Evolutionary conservation across 2,329 filamentous ascomycete genomes (phyloP).

Genomic region (Penicillium crustosum): DNA sequence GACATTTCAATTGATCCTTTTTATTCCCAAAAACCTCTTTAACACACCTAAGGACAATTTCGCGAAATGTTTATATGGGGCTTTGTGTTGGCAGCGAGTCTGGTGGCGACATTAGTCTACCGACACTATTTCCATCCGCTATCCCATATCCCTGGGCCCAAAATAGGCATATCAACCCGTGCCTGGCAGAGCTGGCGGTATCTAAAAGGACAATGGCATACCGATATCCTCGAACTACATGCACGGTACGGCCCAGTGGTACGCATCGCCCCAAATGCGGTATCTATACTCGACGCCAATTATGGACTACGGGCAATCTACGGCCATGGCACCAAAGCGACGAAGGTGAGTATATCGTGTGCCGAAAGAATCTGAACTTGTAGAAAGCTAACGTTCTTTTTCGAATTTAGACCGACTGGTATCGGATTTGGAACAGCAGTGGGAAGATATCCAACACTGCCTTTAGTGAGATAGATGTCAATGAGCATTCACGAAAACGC

Average conservation of each 20-base stretch:
- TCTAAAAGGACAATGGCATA: neutral
- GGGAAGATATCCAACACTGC: neutral
- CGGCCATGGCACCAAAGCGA: neutral
- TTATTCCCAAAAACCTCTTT: neutral
- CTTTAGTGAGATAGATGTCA: neutral
- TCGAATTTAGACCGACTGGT: neutral
- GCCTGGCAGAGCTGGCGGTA: neutral
- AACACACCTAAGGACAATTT: neutral
- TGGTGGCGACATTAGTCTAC: neutral
- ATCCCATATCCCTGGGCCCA: neutral
- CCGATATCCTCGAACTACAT: neutral
- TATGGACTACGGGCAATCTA: neutral
- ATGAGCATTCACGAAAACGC: neutral
- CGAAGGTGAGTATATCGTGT: neutral
- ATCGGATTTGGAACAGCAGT: neutral
- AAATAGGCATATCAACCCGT: neutral
- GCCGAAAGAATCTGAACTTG: neutral
- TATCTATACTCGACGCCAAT: neutral
- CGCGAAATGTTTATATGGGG: neutral
- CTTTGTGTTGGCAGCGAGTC: neutral
- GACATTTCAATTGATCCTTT: neutral
- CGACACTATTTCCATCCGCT: neutral
- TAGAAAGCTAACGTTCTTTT: neutral
- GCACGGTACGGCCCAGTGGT: neutral
- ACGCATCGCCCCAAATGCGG: neutral